Conservation (phyloP, 805 yeast genomes). For the Myxozyma geophila region DNA sequence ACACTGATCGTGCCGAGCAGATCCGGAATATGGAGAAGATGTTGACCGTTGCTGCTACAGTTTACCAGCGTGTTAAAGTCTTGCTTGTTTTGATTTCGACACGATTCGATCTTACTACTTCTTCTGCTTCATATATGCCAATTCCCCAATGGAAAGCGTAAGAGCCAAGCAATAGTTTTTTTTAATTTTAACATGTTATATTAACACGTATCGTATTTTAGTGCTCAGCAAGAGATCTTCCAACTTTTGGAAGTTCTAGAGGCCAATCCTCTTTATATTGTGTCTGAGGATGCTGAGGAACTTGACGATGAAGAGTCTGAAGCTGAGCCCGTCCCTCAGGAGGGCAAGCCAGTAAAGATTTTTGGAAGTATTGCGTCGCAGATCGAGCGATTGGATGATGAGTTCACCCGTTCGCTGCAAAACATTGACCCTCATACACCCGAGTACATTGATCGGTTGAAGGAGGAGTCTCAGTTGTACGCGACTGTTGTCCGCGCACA, state of each 20-base stretch:
- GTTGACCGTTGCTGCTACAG: slow-evolving; percentile 52
- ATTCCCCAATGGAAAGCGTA: slow-evolving; percentile 77
- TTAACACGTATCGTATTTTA: neutral
- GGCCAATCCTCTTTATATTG: slow-evolving; percentile 62
- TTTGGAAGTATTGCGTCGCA: slow-evolving; percentile 84
- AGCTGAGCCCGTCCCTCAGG: slow-evolving; percentile 45
- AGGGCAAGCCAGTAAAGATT: slow-evolving; percentile 61
- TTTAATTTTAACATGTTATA: neutral
- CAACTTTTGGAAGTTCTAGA: slow-evolving; percentile 72
- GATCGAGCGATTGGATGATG: slow-evolving; percentile 94
- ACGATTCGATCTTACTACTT: slow-evolving; percentile 74
- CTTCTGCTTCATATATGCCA: slow-evolving; percentile 73
- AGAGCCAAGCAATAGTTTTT: slow-evolving; percentile 47
- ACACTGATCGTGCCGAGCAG: slow-evolving; percentile 82
- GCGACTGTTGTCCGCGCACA: slow-evolving; percentile 81
- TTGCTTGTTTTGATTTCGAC: slow-evolving; percentile 83
- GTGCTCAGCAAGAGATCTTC: slow-evolving; percentile 55
- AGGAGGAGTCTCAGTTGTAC: slow-evolving; percentile 82
- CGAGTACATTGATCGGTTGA: slow-evolving; percentile 87
- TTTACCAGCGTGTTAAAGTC: slow-evolving; percentile 78
- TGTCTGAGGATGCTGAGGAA: slow-evolving; percentile 83
- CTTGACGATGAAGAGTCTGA: slow-evolving; percentile 66
- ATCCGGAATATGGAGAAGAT: slow-evolving; percentile 69
- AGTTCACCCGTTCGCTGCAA: slow-evolving; percentile 84
- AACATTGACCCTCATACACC: slow-evolving; percentile 92